Evolutionary conservation across 2,329 filamentous ascomycete species (phyloP).

Genomic region (Dryadomyces sulphureus): DNA sequence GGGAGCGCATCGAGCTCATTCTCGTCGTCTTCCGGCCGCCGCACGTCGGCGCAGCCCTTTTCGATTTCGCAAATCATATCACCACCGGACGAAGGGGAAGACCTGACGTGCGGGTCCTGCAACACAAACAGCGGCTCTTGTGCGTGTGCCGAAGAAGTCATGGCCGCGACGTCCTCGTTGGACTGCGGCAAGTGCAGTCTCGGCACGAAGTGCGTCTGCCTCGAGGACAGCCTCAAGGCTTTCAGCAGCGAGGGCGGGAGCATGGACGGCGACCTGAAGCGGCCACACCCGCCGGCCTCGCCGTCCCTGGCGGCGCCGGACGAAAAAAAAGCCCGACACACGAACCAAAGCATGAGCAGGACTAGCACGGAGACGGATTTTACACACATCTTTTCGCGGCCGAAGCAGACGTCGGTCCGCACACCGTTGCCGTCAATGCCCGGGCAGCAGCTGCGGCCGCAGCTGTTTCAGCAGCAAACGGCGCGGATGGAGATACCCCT

Average conservation of each 20-base stretch:
- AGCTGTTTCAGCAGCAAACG: slow-evolving; percentile 8
- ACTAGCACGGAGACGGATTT: slow-evolving; percentile 62
- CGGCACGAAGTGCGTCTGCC: slow-evolving; percentile 47
- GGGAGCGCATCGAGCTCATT: slow-evolving; percentile 14
- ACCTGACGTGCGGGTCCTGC: slow-evolving; percentile 41
- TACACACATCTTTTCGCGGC: slow-evolving; percentile 46
- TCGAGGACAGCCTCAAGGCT: slow-evolving; percentile 29
- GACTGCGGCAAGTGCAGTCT: slow-evolving; percentile 54
- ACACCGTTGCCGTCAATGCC: slow-evolving; percentile 9
- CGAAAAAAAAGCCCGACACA: slow-evolving; percentile 41
- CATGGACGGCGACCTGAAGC: slow-evolving; percentile 28
- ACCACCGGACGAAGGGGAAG: slow-evolving; percentile 30
- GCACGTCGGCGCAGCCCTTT: slow-evolving; percentile 26
- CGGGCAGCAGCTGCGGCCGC: slow-evolving; percentile 6
- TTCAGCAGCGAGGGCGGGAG: slow-evolving; percentile 6
- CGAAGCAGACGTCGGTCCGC: slow-evolving; percentile 16
- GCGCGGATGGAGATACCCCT: slow-evolving; percentile 23
- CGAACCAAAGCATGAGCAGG: slow-evolving; percentile 13
- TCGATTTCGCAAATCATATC: slow-evolving; percentile 44
- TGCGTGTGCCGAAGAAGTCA: slow-evolving; percentile 43
- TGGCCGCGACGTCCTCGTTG: slow-evolving; percentile 34
- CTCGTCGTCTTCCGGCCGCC: slow-evolving; percentile 15
- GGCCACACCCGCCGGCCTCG: slow-evolving; percentile 26
- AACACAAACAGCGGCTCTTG: slow-evolving; percentile 35
- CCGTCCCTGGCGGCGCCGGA: slow-evolving; percentile 24